These are phyloP conservation scores for Clavaria fumosa DNA, from an alignment of 768 basidiomycete genomes.

Conservation along the genomic window DNA sequence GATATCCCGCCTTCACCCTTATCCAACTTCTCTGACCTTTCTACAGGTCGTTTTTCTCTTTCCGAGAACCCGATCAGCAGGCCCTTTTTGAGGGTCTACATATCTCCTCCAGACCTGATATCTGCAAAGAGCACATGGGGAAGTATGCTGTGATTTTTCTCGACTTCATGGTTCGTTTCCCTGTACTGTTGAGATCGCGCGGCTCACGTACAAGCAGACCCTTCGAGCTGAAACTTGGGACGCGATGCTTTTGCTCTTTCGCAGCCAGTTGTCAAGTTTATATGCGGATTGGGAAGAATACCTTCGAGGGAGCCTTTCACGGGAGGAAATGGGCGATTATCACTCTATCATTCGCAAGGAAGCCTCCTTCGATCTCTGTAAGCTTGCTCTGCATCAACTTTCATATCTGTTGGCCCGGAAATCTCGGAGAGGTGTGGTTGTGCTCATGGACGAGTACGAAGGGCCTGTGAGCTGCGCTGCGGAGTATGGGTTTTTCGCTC, in stretches of 20 bases:
- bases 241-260: constrained; percentile 7
- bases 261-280: constrained; percentile 3
- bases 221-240: constrained; percentile 8
- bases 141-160: constrained; percentile 10
- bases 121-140: constrained; percentile 10
- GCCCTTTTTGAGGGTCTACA: constrained; percentile 9
- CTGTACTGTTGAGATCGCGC: constrained; percentile 5
- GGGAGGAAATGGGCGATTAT: constrained; percentile 7
- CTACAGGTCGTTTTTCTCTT: constrained; percentile 9
- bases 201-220: constrained; percentile 8
- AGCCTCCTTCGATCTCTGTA: constrained; percentile 5
- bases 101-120: constrained; percentile 8
- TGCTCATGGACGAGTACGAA: constrained; percentile 10
- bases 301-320: constrained; percentile 7
- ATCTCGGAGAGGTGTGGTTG: constrained; percentile 8
- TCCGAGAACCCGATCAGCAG: constrained; percentile 6
- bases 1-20: no score
- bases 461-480: constrained; percentile 8
- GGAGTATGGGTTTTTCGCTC: constrained; percentile 9
- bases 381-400: constrained; percentile 6
- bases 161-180: constrained; percentile 10
- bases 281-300: constrained; percentile 8
- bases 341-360: constrained; percentile 7
- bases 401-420: constrained; percentile 8
- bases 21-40: constrained; percentile 2